phyloP scores from a whole-genome alignment of 768 basidiomycete genomes.

The Exidia glandulosa region DNA sequence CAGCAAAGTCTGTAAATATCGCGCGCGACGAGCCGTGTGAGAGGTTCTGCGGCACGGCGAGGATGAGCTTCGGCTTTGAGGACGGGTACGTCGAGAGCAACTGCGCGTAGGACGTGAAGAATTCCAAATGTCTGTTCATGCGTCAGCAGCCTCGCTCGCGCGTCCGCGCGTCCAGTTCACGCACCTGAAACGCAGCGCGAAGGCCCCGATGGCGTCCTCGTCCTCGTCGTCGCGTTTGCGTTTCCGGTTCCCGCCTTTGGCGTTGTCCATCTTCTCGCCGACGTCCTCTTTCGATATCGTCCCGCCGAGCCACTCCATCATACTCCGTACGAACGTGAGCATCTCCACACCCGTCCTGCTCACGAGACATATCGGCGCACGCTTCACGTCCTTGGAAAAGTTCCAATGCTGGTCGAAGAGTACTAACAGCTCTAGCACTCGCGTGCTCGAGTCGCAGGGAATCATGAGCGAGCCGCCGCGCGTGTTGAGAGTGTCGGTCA shows the following conservation, averaged over 20 bases:
- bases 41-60: slow-evolving; percentile 86
- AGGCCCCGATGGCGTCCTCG: slow-evolving; percentile 74
- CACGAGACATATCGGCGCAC: slow-evolving; percentile 78
- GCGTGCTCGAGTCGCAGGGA: slow-evolving; percentile 87
- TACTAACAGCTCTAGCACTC: slow-evolving; percentile 92
- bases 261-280: slow-evolving; percentile 54
- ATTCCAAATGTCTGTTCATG: slow-evolving; percentile 67
- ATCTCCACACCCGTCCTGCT: slow-evolving; percentile 87
- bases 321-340: slow-evolving; percentile 84
- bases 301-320: slow-evolving; percentile 99
- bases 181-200: slow-evolving; percentile 81
- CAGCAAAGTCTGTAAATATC: slow-evolving; percentile 79
- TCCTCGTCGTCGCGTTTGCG: slow-evolving; percentile 46
- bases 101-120: slow-evolving; percentile 75
- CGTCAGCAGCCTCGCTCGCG: not conserved
- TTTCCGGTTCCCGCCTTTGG: slow-evolving; percentile 38
- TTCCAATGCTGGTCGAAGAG: slow-evolving; percentile 97
- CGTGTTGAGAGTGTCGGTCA: slow-evolving; percentile 75
- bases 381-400: slow-evolving; percentile 66
- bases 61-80: slow-evolving; percentile 83
- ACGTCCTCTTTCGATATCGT: slow-evolving; percentile 89
- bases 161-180: slow-evolving; percentile 12
- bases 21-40: slow-evolving; percentile 86
- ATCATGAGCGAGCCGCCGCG: slow-evolving; percentile 67
- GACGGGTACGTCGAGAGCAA: slow-evolving; percentile 75